Conservation (phyloP, 2,329 filamentous ascomycete genomes). For the Coccinonectria pachysandricola region DNA sequence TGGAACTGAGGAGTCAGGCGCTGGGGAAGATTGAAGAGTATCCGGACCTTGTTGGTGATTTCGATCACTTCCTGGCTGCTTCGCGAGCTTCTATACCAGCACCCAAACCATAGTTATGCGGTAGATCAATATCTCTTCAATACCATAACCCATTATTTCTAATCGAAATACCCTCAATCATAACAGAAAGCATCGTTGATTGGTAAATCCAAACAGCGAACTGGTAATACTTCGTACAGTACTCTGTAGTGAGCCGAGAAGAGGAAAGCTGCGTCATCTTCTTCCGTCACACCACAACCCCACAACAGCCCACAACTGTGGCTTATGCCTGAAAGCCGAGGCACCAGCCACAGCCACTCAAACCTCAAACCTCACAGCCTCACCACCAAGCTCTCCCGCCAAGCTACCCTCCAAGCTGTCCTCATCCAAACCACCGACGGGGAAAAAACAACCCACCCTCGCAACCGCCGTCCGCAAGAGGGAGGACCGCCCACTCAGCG, state of each 20-base stretch:
- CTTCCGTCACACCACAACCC: too few species aligned
- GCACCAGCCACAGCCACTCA: slow-evolving; percentile 1
- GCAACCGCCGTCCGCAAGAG: too few species aligned
- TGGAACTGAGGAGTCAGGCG: slow-evolving; percentile 13
- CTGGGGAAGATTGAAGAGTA: slow-evolving; percentile 17
- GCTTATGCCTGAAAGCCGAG: slow-evolving; percentile 1
- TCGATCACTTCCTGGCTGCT: slow-evolving; percentile 20
- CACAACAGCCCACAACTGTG: neutral
- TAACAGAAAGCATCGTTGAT: neutral
- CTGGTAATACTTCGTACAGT: neutral
- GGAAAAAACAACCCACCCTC: neutral
- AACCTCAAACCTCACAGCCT: neutral
- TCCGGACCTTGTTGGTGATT: slow-evolving; percentile 18
- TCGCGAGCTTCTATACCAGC: slow-evolving; percentile 8
- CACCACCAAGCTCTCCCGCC: neutral
- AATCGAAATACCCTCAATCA: neutral
- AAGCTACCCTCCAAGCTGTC: slow-evolving; percentile 3
- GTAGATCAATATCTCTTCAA: neutral
- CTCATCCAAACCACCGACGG: slow-evolving; percentile 3
- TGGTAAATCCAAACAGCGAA: neutral
- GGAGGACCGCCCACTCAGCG: too few species aligned
- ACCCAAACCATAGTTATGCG: neutral
- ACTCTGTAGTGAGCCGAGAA: too few species aligned
- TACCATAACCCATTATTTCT: neutral
- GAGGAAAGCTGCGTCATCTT: too few species aligned